Percentiles rank a stretch among this genome's conserved stretches.
Evolutionary conservation across 2,329 filamentous ascomycete genomes (phyloP).

Genomic region (Pyrenophora seminiperda): DNA sequence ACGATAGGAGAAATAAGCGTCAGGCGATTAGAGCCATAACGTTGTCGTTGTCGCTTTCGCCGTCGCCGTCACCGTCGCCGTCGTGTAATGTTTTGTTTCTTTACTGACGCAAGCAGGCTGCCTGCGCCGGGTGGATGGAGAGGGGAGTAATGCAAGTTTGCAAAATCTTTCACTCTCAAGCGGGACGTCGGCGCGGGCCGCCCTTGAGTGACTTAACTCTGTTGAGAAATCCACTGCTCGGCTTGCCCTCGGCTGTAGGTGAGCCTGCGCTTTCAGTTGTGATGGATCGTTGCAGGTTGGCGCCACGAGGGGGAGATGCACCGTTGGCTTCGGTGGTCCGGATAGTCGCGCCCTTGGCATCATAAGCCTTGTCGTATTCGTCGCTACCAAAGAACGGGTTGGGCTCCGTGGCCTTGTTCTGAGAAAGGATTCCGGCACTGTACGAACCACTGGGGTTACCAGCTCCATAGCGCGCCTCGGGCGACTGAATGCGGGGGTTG

Average conservation of each 20-base stretch:
- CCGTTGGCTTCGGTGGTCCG: conserved; percentile 52
- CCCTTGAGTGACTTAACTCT: conserved; percentile 49
- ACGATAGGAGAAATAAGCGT: conserved; percentile 24
- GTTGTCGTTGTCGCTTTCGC: background rate
- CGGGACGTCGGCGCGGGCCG: conserved; percentile 37
- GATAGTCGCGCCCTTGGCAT: conserved; percentile 66
- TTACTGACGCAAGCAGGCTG: background rate
- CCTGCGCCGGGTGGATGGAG: background rate
- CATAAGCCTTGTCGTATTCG: conserved; percentile 73
- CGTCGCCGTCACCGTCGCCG: too few species aligned
- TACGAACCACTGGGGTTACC: conserved; percentile 37
- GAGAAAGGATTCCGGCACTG: conserved; percentile 49
- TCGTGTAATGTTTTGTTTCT: background rate
- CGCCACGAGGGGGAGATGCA: conserved; percentile 38
- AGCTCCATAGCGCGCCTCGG: conserved; percentile 59
- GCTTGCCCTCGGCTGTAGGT: conserved; percentile 31
- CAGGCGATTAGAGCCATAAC: background rate
- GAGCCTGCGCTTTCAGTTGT: conserved; percentile 42
- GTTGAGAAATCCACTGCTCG: conserved; percentile 41
- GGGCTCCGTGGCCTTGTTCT: conserved; percentile 51
- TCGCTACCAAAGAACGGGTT: conserved; percentile 76
- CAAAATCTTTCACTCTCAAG: conserved; percentile 21
- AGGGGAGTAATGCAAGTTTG: background rate
- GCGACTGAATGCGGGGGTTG: conserved; percentile 47
- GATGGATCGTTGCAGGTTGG: conserved; percentile 37